phyloP scores from a whole-genome alignment of 495 filamentous ascomycete species.

The Aspergillus baeticus region DNA sequence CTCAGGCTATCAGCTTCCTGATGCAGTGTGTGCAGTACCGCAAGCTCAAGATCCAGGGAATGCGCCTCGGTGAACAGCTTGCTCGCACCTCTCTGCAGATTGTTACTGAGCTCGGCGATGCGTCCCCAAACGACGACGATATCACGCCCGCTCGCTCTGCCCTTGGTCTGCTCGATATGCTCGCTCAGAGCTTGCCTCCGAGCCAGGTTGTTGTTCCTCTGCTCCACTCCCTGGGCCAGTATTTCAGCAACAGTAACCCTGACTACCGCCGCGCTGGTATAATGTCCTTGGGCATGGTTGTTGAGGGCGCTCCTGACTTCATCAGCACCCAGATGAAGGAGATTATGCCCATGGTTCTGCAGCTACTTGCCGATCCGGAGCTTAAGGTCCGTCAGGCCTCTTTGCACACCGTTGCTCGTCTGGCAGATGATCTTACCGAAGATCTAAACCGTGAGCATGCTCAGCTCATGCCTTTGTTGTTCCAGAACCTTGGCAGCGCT shows the following conservation, averaged over 20 bases:
- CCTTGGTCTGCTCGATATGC: slow-evolving; percentile 81
- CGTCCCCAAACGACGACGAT: slow-evolving; percentile 74
- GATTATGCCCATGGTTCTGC: slow-evolving; percentile 82
- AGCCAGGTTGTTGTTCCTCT: slow-evolving; percentile 94
- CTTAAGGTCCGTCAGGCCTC: slow-evolving; percentile 81
- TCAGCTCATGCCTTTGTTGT: slow-evolving; percentile 74
- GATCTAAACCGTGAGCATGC: slow-evolving; percentile 82
- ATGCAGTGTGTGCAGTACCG: slow-evolving; percentile 89
- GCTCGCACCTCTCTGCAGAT: slow-evolving; percentile 84
- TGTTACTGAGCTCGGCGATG: slow-evolving; percentile 78
- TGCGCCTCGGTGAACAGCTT: slow-evolving; percentile 78
- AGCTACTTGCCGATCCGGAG: slow-evolving; percentile 79
- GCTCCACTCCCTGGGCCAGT: slow-evolving; percentile 77
- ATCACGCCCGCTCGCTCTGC: slow-evolving; percentile 87
- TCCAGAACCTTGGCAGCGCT: slow-evolving; percentile 84
- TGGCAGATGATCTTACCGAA: slow-evolving; percentile 91
- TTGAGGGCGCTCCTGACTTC: slow-evolving; percentile 96
- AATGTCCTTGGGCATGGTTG: slow-evolving; percentile 87
- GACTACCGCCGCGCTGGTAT: slow-evolving; percentile 86
- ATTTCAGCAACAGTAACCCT: slow-evolving; percentile 68
- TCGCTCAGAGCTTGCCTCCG: slow-evolving; percentile 82
- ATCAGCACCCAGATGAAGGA: slow-evolving; percentile 83
- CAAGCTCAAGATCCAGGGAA: slow-evolving; percentile 90
- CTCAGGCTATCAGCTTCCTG: slow-evolving; percentile 89
- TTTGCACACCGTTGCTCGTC: slow-evolving; percentile 77